Evolutionary conservation across 371 early-diverging fungal species (phyloP), one percentile per base, ranked within the genome.

Genomic region (Dichotomocladium elegans): DNA sequence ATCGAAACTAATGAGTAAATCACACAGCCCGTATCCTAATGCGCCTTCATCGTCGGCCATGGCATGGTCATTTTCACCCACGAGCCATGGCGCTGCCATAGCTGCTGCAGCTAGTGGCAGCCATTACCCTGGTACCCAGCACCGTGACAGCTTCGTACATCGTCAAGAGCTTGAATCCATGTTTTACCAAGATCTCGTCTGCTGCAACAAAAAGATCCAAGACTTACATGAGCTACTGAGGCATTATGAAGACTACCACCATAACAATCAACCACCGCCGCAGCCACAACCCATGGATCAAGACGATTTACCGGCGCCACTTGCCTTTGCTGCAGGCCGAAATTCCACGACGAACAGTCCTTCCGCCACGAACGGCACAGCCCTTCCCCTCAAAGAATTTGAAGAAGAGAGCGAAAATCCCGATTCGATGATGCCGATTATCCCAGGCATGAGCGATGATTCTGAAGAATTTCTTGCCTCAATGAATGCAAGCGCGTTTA

Each of bases 141-240:
- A 70, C 74, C 82, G 66, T 79, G 85, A 63, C 77, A 91, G 65
- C 80, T 89, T 68, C 63, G 68, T 63, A 28, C 68, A 68, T 44
- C 66, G 89, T 60, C 81, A 87, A 85, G 88, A 61, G 77, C 76
- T 95, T 14, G 95, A 96, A 61, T 85, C 84, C 60, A 74, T 80
- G 34, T 95, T 91, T 68, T 95, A 94, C 74, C 85, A 87, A 60
- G 91, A 96, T 78, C 89, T 94, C 33, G 73, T 80, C 26, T 96
- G 96, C 77, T 96, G 96, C 59, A 94, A 93, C n/a, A 72, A 86
- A 42, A 69, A 74, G 27, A 81, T 96, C 31, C 78, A 76, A 45
- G 88, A 90, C 69, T 74, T 96, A 46, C 95, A 95, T 72, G 93
- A 92, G 46, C 81, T 96, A 53, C 74, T 94, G 51, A 90, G 92